These are phyloP conservation scores for Phytophthora vignae DNA, from an alignment of 352 stramenopile species.

Conservation along the genomic window DNA sequence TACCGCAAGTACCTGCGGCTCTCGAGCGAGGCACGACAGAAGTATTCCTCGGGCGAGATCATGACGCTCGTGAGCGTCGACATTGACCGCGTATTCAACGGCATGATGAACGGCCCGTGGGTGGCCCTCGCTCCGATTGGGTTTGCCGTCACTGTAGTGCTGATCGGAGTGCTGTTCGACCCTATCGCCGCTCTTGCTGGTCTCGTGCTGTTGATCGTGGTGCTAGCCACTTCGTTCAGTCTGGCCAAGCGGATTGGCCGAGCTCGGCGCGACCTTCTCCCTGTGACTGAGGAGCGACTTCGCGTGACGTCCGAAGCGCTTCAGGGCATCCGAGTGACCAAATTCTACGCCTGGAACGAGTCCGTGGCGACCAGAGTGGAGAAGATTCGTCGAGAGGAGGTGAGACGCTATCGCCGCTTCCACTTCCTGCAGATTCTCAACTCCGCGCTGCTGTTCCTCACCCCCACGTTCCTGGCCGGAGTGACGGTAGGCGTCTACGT, in stretches of 20 bases:
- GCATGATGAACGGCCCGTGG: conserved; percentile 55
- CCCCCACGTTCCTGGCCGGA: conserved; percentile 48
- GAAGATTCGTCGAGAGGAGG: conserved; percentile 52
- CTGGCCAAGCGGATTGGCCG: conserved; percentile 40
- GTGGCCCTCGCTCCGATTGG: conserved; percentile 38
- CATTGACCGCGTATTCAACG: conserved; percentile 60
- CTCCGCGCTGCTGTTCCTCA: conserved; percentile 63
- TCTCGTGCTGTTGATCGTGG: conserved; percentile 15
- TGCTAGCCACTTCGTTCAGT: conserved; percentile 24
- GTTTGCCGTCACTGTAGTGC: conserved; percentile 33
- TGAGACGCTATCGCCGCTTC: conserved; percentile 48
- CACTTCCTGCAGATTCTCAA: conserved; percentile 66
- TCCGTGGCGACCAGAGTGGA: conserved; percentile 45
- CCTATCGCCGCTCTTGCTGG: conserved; percentile 33
- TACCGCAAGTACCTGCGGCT: conserved; percentile 66
- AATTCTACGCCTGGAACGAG: conserved; percentile 90
- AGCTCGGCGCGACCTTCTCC: conserved; percentile 45
- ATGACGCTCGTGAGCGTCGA: conserved; percentile 65
- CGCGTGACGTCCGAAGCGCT: conserved; percentile 95
- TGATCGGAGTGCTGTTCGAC: conserved; percentile 37
- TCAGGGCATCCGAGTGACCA: conserved; percentile 90
- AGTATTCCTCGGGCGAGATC: conserved; percentile 65
- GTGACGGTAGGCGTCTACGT: conserved; percentile 58
- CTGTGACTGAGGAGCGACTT: conserved; percentile 76
- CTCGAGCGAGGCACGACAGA: conserved; percentile 46